These are phyloP conservation scores for Telfairia occidentalis DNA, from an alignment of 331 rosid genomes.

Conservation along the genomic window DNA sequence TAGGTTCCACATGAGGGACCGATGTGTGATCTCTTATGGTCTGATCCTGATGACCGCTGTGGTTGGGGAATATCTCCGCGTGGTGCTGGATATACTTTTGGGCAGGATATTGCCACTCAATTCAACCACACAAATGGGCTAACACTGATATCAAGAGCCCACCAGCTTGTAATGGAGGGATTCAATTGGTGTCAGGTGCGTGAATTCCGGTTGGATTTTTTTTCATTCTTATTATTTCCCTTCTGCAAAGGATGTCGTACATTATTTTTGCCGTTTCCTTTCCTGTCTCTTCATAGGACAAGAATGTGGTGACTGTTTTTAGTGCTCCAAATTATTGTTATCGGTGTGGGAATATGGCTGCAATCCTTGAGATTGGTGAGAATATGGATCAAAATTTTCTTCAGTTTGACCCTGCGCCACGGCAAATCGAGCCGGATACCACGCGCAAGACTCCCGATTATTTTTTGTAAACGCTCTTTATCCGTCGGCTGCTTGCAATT, in stretches of 20 bases:
- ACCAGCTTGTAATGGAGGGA: slow-evolving; percentile 21
- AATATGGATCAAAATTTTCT: slow-evolving; percentile 15
- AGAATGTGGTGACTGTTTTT: slow-evolving; percentile 16
- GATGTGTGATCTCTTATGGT: slow-evolving; percentile 20
- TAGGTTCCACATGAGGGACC: slow-evolving; percentile 19
- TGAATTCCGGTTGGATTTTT: not conserved
- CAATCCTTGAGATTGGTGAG: slow-evolving; percentile 15
- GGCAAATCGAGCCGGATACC: slow-evolving; percentile 13
- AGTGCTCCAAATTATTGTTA: slow-evolving; percentile 15
- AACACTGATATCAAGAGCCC: slow-evolving; percentile 17
- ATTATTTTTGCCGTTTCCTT: not conserved
- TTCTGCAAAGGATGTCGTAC: not conserved
- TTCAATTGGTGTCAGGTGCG: slow-evolving; percentile 20
- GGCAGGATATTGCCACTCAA: slow-evolving; percentile 14
- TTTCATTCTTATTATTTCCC: not conserved
- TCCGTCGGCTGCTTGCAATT: slow-evolving; percentile 1
- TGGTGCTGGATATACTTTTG: slow-evolving; percentile 18
- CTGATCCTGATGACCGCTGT: slow-evolving; percentile 19
- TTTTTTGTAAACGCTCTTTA: slow-evolving; percentile 7
- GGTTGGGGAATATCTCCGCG: slow-evolving; percentile 21
- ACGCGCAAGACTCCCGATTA: slow-evolving; percentile 14
- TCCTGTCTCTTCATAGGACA: not conserved
- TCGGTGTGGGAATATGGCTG: slow-evolving; percentile 15
- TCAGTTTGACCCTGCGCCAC: slow-evolving; percentile 12
- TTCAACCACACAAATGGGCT: slow-evolving; percentile 18